Base-by-base conservation (phyloP, 805 yeast genomes). In the Saturnispora galanensis region DNA sequence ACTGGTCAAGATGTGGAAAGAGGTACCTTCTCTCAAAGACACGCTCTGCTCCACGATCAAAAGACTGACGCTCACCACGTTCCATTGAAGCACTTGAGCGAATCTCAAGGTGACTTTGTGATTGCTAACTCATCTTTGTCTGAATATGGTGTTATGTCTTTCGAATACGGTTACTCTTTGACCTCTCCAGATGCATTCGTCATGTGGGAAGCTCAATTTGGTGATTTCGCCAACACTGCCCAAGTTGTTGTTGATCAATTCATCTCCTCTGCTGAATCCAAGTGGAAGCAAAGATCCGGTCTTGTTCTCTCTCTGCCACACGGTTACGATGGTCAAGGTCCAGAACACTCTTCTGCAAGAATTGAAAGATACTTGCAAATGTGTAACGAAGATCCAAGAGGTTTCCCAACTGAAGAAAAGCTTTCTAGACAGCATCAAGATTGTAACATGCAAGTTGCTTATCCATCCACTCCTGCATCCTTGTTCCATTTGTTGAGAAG, bases 1-100 rank as follows among this genome's bases (percentile, higher is more conserved):
- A 85, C 96, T 39, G 99, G 99, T 65, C 97, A 93, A 74, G 99
- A 93, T 77, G 97, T 93, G 54, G 98, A 93, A 77, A 88, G 99
- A 79, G 99, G 99, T 74, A 93, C 99, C 35, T 90, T 93, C 77
- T 93, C 98, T 45, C 99, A 93, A 74, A 90, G 99, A 72, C 99
- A 93, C 64, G 90, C 97, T 47, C 97, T 93, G 39, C 74, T 93
- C 65, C 98, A 93, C 66, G 98, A 93, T 68, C 99, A 93, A 72
- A 71, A 78, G 45, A 80, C 84, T 40, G 97, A 89, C 68, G 69
- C 70, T 39, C 79, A 85, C 28, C 80, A 84, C 70, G 81, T 87
- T 48, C 97, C 98, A 58, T 76, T 93, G 65, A 77, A 84, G 67
- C 74, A 84, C 62, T 70, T 90, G 55, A 70, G 78, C 54, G 84